Base-by-base conservation (phyloP, 192 early-diverging fungal genomes). In the Nowakowskiella sp. region DNA sequence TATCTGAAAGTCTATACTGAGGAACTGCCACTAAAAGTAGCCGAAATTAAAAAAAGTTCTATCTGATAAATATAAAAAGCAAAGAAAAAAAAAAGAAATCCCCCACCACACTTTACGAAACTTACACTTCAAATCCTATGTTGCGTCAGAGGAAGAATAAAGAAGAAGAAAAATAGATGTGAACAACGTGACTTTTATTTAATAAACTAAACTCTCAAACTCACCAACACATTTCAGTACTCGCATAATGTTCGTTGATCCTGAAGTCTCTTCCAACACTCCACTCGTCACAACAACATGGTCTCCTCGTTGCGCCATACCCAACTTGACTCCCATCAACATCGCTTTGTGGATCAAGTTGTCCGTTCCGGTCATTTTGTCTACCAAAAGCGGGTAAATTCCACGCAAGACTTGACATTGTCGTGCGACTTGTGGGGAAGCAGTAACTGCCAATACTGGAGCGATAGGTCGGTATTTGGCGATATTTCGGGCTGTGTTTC, bases 381-480 rank as follows among this genome's bases (percentile, higher is more conserved):
- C 65, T 8, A 73, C 74, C 13, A 77, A 50, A 22, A 77, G 42
- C 8, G 74, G 74, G 65, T 77, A 73, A 53, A 77, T 77, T 49
- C 74, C 74, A 16, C 74, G 54, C 50, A 77, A 49, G 8, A 70
- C 53, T 45, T 73, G 67, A 53, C 68, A 71, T 51, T 77, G 74
- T 25, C 68, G 61, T 1, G 74, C 73, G 48, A 65, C 57, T 61
- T 74, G 65, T 65, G 70, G 53, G 72, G 71, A 49, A 44, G 68
- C 45, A 54, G 94, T 98, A 28, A 98, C 84, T 33, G 89, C 90
- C 30, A 98, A 78, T 23, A 98, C 93, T 21, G 92, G 90, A 39
- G 86, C 80, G 47, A 82, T 74, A 25, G 94, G 94, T 36, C 90
- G 83, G 69, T 98, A 98, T 72, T 98, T 98, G 49, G 89, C 84